Evolutionary conservation across 192 early-diverging fungal species (phyloP).

Genomic region (Rhizophagus prolifer): DNA sequence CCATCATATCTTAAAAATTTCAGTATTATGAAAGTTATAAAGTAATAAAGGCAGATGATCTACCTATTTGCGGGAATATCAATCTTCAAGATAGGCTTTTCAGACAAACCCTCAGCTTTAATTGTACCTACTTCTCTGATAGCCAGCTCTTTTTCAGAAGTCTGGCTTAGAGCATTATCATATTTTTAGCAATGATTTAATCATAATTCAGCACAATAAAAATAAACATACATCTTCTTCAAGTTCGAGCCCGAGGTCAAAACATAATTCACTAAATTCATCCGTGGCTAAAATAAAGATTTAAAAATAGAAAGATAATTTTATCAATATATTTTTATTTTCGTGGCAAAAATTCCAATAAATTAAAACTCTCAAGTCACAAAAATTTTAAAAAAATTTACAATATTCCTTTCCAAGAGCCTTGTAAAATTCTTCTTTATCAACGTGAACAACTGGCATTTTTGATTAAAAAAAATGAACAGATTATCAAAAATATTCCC

Average conservation of each 20-base stretch:
- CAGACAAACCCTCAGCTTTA: conserved; percentile 59
- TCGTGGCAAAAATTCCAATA: neutral
- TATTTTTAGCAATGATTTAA: neutral
- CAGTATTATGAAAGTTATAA: neutral
- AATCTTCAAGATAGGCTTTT: conserved; percentile 87
- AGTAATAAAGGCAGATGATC: neutral
- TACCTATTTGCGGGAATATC: conserved; percentile 96
- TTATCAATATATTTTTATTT: too few relatives aligned
- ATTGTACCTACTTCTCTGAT: conserved; percentile 60
- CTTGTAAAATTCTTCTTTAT: conserved; percentile 83
- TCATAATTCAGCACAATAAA: neutral
- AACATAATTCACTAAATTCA: conserved; percentile 97
- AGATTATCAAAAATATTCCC: too few relatives aligned
- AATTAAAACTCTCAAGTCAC: neutral
- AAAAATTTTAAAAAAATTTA: neutral
- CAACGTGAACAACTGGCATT: conserved; percentile 71
- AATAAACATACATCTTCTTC: conserved; percentile 87
- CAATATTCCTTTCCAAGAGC: conserved; percentile 62
- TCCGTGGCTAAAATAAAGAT: conserved; percentile 54
- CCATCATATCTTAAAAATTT: too few relatives aligned
- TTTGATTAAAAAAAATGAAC: neutral
- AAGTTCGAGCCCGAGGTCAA: conserved; percentile 98
- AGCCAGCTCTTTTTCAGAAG: conserved; percentile 80
- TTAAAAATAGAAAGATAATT: neutral
- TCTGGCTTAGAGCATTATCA: conserved; percentile 42